These are phyloP conservation scores for Micractinium sp. DNA, from an alignment of 139 green algal species.

Conservation along the genomic window DNA sequence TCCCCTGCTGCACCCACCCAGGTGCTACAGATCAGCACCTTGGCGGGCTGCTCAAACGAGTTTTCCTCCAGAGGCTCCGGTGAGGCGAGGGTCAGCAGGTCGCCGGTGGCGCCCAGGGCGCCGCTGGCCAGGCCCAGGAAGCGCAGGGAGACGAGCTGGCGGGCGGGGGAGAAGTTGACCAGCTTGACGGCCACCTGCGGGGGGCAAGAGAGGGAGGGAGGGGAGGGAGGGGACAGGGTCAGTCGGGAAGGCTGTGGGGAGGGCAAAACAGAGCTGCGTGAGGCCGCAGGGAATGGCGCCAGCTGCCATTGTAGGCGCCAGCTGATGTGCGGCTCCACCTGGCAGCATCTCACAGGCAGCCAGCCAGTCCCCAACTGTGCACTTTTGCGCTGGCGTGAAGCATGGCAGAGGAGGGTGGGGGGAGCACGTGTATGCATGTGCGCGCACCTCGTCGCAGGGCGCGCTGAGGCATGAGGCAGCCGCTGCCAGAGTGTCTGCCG, in stretches of 20 bases:
- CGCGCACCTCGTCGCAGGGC: not conserved
- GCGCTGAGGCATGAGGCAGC: not conserved
- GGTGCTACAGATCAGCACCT: not conserved
- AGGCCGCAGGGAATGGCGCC: not conserved
- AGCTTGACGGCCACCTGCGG: conserved; percentile 50
- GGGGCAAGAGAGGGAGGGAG: conserved; percentile 43
- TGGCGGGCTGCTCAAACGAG: conserved; percentile 23
- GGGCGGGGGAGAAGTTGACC: conserved; percentile 41
- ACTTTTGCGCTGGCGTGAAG: too few species aligned
- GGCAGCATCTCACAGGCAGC: too few species aligned
- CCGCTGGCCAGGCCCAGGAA: not conserved
- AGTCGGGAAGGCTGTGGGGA: not conserved
- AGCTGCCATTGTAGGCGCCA: too few species aligned
- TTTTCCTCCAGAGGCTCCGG: conserved; percentile 35
- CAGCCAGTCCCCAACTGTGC: too few species aligned
- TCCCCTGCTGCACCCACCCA: too few species aligned
- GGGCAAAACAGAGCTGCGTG: not conserved
- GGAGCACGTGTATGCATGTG: not conserved
- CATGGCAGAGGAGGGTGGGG: too few species aligned
- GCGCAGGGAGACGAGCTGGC: not conserved
- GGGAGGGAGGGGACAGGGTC: not conserved
- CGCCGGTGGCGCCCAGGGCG: not conserved
- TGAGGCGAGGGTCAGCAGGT: conserved; percentile 9
- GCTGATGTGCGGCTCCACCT: too few species aligned
- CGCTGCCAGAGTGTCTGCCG: not conserved